Evolutionary conservation across 1,139 yeast genomes (phyloP), one percentile per base, ranked within the genome.

Genomic region (Zhuliangozyma blackwelliae): DNA sequence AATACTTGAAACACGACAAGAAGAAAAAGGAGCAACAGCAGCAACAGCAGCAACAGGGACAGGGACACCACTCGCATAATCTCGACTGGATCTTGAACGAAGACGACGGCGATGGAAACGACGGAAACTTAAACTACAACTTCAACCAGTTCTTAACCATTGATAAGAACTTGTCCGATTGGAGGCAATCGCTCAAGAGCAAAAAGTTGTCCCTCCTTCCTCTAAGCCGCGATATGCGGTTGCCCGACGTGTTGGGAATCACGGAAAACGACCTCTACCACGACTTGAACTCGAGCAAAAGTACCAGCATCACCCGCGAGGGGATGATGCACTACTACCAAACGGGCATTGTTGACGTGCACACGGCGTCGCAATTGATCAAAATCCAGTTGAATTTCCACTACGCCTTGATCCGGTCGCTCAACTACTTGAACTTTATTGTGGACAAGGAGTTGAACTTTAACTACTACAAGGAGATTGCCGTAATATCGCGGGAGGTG

Each of bases 91-190:
- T 70, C 23, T 54, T 69, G 28, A 69, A 68, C 43, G 74, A 70
- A 43, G 74, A 68, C 43, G 77, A 68, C 46, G 75, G 75, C 22
- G 76, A 71, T 49, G 75, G 75, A 10, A 70, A 69, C 44, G 77
- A 71, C 48, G 77, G 77, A 11, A 70, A 71, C 42, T 61, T 71
- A 47, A 71, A 71, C 43, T 70, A 70, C 47, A 70, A 71, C 44
- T 69, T 65, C 40, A 63, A 61, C 38, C 77, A 71, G 41, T 71
- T 71, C 43, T 54, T 65, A 25, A 61, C 65, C 5, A 71, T 71
- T 34, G 77, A 71, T 47, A 64, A 61, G 39, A 70, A 71, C 44
- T 54, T 71, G 34, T 51, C 65, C 5, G 61, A 59, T 35, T 71
- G 77, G 77, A 61, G 75, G 44, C 55, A 59, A 27, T 57, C 72